Base-by-base conservation (phyloP, 371 early-diverging fungal genomes). In the Mortierella sp. region DNA sequence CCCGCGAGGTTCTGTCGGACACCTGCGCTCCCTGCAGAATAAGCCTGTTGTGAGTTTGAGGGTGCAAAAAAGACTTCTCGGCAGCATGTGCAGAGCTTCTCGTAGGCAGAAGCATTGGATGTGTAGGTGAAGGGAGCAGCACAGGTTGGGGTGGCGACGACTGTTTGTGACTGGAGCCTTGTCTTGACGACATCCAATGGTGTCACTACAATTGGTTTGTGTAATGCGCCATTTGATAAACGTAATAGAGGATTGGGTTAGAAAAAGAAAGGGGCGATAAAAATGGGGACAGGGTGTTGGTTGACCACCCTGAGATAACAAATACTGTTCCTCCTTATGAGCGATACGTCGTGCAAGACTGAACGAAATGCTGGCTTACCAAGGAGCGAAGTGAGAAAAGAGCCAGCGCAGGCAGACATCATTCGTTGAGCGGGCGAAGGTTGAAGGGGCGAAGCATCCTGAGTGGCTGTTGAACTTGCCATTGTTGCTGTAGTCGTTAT, bases 171-270 rank as follows among this genome's bases (percentile, higher is more conserved):
- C 83, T 98, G 98, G 89, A 97, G 91, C 55, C 98, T 91, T 55
- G 96, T 96, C 85, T 98, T 98, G 55, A 98, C 94, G 21, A 98
- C 97, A 86, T 98, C 98, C 84, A 98, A 94, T 13, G 98, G 98
- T 8, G 98, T 98, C 47, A 96, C 96, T 92, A 42, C 2, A 11
- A 2, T 42, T 2, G 8, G 26, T n/a, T 58, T n/a, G 58, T 28
- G 28, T 11, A 13, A 60, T 13, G 60, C 31, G 16, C 60, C 3
- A 88, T 88, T 77, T 60, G 70, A 76, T 2, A 79, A 47, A 52
- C 19, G 72, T 34, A 47, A 54, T 14, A 24, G n/a, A 14, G 57
- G 44, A 3, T 50, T 55, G 16, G 44, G 52, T 65, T 31, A 38
- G 52, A 50, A 47, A 48, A 14, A 10, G 68, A 21, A 7, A 28